A percentile compares a stretch with the other conserved stretches of the same genome.
These are phyloP conservation scores for Fusarium papillatum DNA, from an alignment of 2,329 filamentous ascomycete species.

Conservation along the genomic window DNA sequence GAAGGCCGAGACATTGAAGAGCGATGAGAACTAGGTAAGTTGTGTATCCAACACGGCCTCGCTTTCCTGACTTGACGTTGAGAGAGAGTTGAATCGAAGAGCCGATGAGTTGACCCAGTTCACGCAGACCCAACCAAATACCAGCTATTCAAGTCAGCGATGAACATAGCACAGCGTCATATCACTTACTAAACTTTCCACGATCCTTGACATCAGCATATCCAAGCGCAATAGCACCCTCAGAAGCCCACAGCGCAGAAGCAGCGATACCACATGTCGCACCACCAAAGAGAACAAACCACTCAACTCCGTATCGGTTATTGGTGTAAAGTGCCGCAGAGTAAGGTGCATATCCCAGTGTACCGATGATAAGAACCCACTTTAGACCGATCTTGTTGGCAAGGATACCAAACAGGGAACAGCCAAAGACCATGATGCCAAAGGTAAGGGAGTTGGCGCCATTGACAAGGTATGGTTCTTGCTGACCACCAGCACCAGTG, in stretches of 20 bases:
- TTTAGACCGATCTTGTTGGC: slow-evolving; percentile 64
- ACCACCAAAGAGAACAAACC: slow-evolving; percentile 65
- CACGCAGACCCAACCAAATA: slow-evolving; percentile 66
- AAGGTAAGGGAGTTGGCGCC: slow-evolving; percentile 43
- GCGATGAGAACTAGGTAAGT: slow-evolving; percentile 44
- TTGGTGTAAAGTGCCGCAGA: slow-evolving; percentile 63
- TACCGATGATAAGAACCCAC: slow-evolving; percentile 60
- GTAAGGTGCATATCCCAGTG: slow-evolving; percentile 64
- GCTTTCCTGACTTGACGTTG: slow-evolving; percentile 57
- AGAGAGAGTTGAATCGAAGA: slow-evolving; percentile 64
- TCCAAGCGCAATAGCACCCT: slow-evolving; percentile 64
- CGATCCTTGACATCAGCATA: slow-evolving; percentile 62
- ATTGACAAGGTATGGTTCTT: slow-evolving; percentile 60
- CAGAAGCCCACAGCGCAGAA: slow-evolving; percentile 64
- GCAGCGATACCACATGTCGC: slow-evolving; percentile 64
- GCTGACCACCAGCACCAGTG: slow-evolving; percentile 66
- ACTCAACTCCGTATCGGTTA: slow-evolving; percentile 64
- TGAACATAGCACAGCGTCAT: accelerated
- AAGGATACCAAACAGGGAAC: slow-evolving; percentile 56
- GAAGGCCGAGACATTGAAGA: slow-evolving; percentile 42
- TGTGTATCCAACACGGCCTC: slow-evolving; percentile 41
- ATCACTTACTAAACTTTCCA: slow-evolving; percentile 54
- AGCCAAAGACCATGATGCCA: slow-evolving; percentile 60
- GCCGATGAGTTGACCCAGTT: slow-evolving; percentile 66
- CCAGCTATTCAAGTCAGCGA: slow-evolving; percentile 49